Evolutionary conservation across 2,329 filamentous ascomycete genomes (phyloP).

Genomic region (Calonectria leucothoes): DNA sequence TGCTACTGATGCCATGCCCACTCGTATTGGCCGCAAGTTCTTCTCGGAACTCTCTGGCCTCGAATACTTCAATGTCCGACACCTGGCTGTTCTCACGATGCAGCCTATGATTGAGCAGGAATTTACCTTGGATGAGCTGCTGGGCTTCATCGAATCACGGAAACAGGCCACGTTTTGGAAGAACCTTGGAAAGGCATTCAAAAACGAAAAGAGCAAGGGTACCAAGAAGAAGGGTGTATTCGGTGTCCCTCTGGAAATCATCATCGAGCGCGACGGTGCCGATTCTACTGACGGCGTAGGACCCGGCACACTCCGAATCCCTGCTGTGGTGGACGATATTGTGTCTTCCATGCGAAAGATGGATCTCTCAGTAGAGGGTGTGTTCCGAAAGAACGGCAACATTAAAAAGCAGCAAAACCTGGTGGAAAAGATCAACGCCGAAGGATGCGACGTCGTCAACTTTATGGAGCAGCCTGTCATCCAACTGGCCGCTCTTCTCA

Average conservation of each 20-base stretch:
- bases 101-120: slow-evolving; percentile 90
- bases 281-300: slow-evolving; percentile 98
- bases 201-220: slow-evolving; percentile 81
- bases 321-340: slow-evolving; percentile 94
- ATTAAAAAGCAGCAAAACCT: slow-evolving; percentile 93
- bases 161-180: slow-evolving; percentile 96
- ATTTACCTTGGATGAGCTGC: slow-evolving; percentile 93
- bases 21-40: slow-evolving; percentile 77
- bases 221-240: slow-evolving; percentile 96
- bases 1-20: slow-evolving; percentile 63
- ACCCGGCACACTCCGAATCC: slow-evolving; percentile 88
- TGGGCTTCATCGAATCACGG: slow-evolving; percentile 91
- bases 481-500: slow-evolving; percentile 91
- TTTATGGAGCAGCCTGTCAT: slow-evolving; percentile 91
- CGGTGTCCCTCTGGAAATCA: slow-evolving; percentile 85
- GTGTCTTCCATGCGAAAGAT: slow-evolving; percentile 97
- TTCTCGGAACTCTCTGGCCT: slow-evolving; percentile 96
- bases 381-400: slow-evolving; percentile 99
- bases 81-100: slow-evolving; percentile 94
- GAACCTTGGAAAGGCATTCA: slow-evolving; percentile 96
- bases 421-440: slow-evolving; percentile 85
- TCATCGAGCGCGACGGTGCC: slow-evolving; percentile 93
- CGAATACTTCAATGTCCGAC: slow-evolving; percentile 97
- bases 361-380: slow-evolving; percentile 98
- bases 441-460: slow-evolving; percentile 87